A percentile compares a stretch with the other conserved stretches of the same genome.
Conservation (phyloP, 179 eudicot genomes). For the Spinacia oleracea region DNA sequence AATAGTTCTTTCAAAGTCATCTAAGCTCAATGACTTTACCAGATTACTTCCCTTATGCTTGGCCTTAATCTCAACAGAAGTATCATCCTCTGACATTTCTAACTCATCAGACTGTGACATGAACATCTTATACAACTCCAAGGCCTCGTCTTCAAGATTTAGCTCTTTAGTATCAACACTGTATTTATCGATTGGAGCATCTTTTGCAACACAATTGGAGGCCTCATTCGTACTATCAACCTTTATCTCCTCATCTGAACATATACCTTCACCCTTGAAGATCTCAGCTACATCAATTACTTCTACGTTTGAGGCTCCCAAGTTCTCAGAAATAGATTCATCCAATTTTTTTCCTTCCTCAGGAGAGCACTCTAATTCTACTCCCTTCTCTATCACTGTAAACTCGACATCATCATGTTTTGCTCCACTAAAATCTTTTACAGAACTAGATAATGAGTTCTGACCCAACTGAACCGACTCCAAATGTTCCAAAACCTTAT, state of each 20-base stretch:
- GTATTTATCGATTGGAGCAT: constrained; percentile 20
- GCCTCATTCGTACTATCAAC: constrained; percentile 10
- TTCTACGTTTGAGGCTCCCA: constrained; percentile 33
- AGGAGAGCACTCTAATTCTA: constrained; percentile 36
- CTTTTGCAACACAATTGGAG: constrained; percentile 25
- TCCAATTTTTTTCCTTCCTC: constrained; percentile 35
- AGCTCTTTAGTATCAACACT: constrained; percentile 35
- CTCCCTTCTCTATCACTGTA: constrained; percentile 52
- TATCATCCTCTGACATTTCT: constrained; percentile 41
- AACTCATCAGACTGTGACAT: constrained; percentile 26
- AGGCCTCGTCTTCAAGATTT: constrained; percentile 46
- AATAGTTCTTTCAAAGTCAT: constrained; percentile 58
- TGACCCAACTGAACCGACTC: constrained; percentile 28
- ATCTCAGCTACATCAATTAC: constrained; percentile 40
- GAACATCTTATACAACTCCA: constrained; percentile 39
- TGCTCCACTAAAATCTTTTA: constrained; percentile 27
- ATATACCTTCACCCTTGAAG: constrained; percentile 32
- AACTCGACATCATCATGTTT: constrained; percentile 45
- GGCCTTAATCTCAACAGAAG: constrained; percentile 31
- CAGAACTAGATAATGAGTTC: constrained; percentile 30
- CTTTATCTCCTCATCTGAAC: constrained; percentile 31
- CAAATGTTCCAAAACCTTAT: constrained; percentile 27
- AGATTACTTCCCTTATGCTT: constrained; percentile 28
- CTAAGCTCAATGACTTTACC: constrained; percentile 66
- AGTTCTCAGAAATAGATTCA: constrained; percentile 24